A percentile compares a stretch with the other conserved stretches of the same genome.
Evolutionary conservation across 805 yeast species (phyloP).

Genomic region (Ogataea saltuana): DNA sequence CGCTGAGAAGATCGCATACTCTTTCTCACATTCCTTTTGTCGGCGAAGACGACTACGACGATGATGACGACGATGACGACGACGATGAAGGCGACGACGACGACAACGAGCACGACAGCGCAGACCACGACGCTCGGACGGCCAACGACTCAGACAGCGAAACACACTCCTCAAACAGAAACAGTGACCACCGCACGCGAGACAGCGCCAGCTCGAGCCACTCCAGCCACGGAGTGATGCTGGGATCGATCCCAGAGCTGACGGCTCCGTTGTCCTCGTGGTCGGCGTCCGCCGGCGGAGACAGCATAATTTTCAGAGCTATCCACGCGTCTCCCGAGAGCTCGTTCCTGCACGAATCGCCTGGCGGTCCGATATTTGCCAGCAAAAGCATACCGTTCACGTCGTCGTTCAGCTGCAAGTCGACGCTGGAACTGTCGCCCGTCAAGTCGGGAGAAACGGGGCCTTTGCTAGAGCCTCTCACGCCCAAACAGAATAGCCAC

Average conservation of each 20-base stretch:
- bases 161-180: no score
- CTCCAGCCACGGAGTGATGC: slow-evolving; percentile 9
- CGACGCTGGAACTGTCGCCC: slow-evolving; percentile 66
- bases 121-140: not conserved
- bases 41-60: slow-evolving; percentile 13
- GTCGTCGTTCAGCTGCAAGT: slow-evolving; percentile 65
- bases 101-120: slow-evolving; percentile 4
- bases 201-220: no score
- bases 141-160: no score
- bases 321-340: slow-evolving; percentile 41
- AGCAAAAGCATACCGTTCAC: slow-evolving; percentile 52
- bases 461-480: slow-evolving; percentile 63
- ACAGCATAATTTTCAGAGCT: slow-evolving; percentile 31
- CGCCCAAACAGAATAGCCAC: slow-evolving; percentile 42
- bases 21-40: slow-evolving; percentile 15
- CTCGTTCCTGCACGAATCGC: slow-evolving; percentile 26
- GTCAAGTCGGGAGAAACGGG: slow-evolving; percentile 59
- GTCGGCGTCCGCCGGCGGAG: slow-evolving; percentile 45
- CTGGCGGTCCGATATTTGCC: slow-evolving; percentile 27
- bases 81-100: slow-evolving; percentile 15
- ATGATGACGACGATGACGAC: slow-evolving; percentile 13
- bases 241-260: slow-evolving; percentile 37
- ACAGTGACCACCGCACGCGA: no score
- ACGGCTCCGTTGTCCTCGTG: slow-evolving; percentile 42
- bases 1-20: slow-evolving; percentile 14